phyloP scores from a whole-genome alignment of 108 stramenopile species.

The Bacterosira constricta region DNA sequence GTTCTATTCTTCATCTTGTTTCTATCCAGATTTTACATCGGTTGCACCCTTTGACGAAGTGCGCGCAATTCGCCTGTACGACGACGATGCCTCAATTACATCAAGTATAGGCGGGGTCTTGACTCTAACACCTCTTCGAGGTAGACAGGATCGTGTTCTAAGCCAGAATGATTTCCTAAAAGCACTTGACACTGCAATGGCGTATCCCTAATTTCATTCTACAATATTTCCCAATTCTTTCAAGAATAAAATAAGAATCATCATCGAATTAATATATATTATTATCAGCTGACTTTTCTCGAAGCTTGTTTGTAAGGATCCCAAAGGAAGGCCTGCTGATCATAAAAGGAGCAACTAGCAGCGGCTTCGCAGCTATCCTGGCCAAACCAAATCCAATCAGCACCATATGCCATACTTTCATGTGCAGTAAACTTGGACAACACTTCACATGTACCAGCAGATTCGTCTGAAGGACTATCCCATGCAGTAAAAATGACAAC shows the following conservation, averaged over 20 bases:
- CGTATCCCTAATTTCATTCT: too few species aligned
- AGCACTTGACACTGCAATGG: too few species aligned
- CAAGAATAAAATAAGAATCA: conserved; percentile 1
- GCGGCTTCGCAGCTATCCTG: conserved; percentile 47
- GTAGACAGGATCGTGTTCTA: too few species aligned
- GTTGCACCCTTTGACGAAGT: too few species aligned
- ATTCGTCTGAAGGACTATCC: background rate
- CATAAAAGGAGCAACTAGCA: conserved; percentile 88
- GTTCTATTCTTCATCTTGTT: too few species aligned
- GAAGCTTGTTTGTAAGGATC: conserved; percentile 29
- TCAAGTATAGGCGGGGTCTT: too few species aligned
- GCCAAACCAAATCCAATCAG: conserved; percentile 73
- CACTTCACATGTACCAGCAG: conserved; percentile 17
- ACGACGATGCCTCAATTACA: too few species aligned
- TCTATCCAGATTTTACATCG: too few species aligned
- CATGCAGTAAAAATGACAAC: conserved; percentile 51
- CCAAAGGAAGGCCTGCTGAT: conserved; percentile 69
- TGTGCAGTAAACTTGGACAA: conserved; percentile 66
- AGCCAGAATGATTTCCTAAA: too few species aligned
- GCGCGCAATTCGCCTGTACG: too few species aligned
- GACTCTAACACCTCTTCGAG: too few species aligned
- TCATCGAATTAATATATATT: conserved; percentile 1
- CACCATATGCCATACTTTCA: conserved; percentile 89
- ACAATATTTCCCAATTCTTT: too few species aligned
- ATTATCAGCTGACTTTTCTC: conserved; percentile 2